phyloP scores from a whole-genome alignment of 306 rosid genomes.

The Lupinus albus region DNA sequence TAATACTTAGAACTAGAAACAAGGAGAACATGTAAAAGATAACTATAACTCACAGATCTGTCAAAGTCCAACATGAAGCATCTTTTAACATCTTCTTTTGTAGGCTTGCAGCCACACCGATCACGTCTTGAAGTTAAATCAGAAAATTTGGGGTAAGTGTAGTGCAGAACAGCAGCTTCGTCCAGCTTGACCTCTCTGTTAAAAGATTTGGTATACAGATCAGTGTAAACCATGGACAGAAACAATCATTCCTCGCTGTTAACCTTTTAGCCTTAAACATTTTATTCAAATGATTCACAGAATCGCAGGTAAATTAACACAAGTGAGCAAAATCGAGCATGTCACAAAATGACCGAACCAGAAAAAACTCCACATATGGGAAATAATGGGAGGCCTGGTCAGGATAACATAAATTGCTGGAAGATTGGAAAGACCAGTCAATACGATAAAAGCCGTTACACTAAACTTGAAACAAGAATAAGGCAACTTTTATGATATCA shows the following conservation, averaged over 20 bases:
- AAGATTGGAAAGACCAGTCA: conserved; percentile 14
- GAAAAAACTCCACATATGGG: neutral
- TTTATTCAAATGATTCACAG: conserved; percentile 12
- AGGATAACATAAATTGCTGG: conserved; percentile 23
- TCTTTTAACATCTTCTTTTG: conserved; percentile 72
- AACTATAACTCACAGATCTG: conserved; percentile 55
- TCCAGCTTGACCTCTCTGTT: conserved; percentile 58
- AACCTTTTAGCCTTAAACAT: conserved; percentile 14
- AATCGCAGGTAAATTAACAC: conserved; percentile 20
- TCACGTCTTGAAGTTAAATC: conserved; percentile 71
- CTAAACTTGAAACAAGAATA: conserved; percentile 21
- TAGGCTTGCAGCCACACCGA: conserved; percentile 70
- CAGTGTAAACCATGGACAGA: conserved; percentile 18
- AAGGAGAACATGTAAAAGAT: conserved; percentile 18
- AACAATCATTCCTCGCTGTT: conserved; percentile 5
- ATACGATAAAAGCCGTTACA: conserved; percentile 31
- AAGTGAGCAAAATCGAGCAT: neutral
- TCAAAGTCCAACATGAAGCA: conserved; percentile 73
- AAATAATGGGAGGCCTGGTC: conserved; percentile 8
- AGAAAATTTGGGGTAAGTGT: conserved; percentile 62
- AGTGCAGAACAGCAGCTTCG: conserved; percentile 67
- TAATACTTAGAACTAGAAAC: conserved; percentile 8
- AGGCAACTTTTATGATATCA: conserved; percentile 17
- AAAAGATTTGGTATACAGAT: conserved; percentile 29
- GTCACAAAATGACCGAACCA: conserved; percentile 12